A percentile compares a stretch with the other conserved stretches of the same genome.
Conservation (phyloP, 768 basidiomycete genomes). For the Serendipita indica region DNA sequence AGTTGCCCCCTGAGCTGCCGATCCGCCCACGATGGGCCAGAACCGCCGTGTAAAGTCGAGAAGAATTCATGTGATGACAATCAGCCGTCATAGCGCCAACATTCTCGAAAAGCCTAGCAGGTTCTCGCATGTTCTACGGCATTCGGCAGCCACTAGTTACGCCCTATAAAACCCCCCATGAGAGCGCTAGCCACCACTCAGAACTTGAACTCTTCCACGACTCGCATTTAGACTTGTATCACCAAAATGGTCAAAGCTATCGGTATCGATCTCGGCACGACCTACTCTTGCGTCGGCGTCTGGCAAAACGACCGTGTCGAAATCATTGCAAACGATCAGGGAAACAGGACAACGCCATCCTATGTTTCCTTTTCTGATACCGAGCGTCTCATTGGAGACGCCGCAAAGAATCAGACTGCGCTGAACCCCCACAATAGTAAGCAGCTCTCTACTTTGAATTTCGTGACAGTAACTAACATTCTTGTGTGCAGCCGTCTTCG, state of each 20-base stretch:
- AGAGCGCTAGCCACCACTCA: not conserved
- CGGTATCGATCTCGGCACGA: slow-evolving; percentile 85
- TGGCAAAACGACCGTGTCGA: slow-evolving; percentile 99
- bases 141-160: not conserved
- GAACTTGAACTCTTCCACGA: slow-evolving; percentile 8
- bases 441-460: slow-evolving; percentile 15
- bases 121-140: not conserved
- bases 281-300: slow-evolving; percentile 91
- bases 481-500: slow-evolving; percentile 45
- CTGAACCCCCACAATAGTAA: slow-evolving; percentile 92
- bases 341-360: slow-evolving; percentile 89
- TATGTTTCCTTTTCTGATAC: slow-evolving; percentile 90
- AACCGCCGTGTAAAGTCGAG: not conserved
- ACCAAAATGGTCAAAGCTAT: slow-evolving; percentile 45
- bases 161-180: not conserved
- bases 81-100: not conserved
- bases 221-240: slow-evolving; percentile 2
- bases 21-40: not conserved
- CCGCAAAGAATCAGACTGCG: slow-evolving; percentile 95
- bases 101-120: not conserved
- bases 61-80: not conserved
- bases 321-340: slow-evolving; percentile 93
- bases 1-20: not conserved
- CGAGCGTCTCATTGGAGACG: slow-evolving; percentile 97
- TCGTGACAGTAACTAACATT: not conserved